These are phyloP conservation scores for Blastocystis sp. DNA, from an alignment of 352 stramenopile species.

Conservation along the genomic window DNA sequence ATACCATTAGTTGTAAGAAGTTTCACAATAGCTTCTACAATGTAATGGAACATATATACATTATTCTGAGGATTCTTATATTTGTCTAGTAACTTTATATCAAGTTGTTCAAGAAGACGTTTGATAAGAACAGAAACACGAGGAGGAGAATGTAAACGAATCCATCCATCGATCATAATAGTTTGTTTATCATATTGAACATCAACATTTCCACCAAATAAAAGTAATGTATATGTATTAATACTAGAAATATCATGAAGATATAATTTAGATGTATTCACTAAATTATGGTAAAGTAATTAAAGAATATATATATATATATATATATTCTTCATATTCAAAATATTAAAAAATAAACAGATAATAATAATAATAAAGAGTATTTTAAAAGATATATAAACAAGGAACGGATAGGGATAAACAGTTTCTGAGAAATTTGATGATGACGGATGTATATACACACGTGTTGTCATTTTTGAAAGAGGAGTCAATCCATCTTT, in stretches of 20 bases:
- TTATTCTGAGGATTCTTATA: too few relatives aligned
- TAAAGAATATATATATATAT: constrained; percentile 49
- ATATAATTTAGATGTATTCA: constrained; percentile 88
- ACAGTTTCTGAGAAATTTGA: constrained; percentile 64
- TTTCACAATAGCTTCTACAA: too few relatives aligned
- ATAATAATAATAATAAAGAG: too few relatives aligned
- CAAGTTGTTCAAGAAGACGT: constrained; percentile 67
- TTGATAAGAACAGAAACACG: constrained; percentile 84
- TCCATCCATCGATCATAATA: constrained; percentile 63
- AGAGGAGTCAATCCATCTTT: too few relatives aligned
- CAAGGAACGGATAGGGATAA: constrained; percentile 78
- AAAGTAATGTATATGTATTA: constrained; percentile 76
- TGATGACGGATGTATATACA: constrained; percentile 84
- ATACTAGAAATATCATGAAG: constrained; percentile 86
- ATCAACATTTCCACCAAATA: constrained; percentile 73
- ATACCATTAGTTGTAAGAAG: too few relatives aligned
- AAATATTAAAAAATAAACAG: too few relatives aligned
- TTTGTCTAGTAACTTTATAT: too few relatives aligned
- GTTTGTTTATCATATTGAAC: constrained; percentile 46
- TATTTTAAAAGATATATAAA: constrained; percentile 80
- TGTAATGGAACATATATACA: too few relatives aligned
- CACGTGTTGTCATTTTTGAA: constrained; percentile 58
- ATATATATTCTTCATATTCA: constrained; percentile 38
- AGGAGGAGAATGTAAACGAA: constrained; percentile 71
- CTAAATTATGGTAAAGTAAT: constrained; percentile 54